phyloP scores from a whole-genome alignment of 2,329 filamentous ascomycete species.

The Diaporthe citrichinensis region DNA sequence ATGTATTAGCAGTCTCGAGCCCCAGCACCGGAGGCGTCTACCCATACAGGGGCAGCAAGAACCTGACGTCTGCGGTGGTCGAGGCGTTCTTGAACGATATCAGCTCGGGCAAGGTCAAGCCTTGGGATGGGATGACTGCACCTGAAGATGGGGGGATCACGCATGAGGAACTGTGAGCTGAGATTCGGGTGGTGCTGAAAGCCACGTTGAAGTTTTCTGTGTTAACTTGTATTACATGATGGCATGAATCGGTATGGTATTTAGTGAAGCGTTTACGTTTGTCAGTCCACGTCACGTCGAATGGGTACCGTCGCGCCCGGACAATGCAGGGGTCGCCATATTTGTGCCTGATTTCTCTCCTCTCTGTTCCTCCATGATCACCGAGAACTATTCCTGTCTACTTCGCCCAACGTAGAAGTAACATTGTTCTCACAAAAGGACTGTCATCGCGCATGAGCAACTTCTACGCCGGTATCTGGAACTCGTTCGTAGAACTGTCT shows the following conservation, averaged over 20 bases:
- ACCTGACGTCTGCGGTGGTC: slow-evolving; percentile 53
- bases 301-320: not conserved
- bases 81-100: slow-evolving; percentile 62
- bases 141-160: slow-evolving; percentile 17
- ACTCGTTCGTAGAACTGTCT: not conserved
- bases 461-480: not conserved
- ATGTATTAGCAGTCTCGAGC: slow-evolving; percentile 60
- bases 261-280: not conserved
- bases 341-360: no score
- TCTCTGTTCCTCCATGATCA: not conserved
- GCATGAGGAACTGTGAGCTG: slow-evolving; percentile 43
- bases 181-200: not conserved
- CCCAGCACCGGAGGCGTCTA: slow-evolving; percentile 60
- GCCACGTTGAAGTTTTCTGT: no score
- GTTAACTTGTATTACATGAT: no score
- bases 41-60: slow-evolving; percentile 50
- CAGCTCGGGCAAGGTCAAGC: slow-evolving; percentile 56
- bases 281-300: not conserved
- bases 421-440: not conserved
- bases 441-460: not conserved
- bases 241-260: no score
- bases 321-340: no score
- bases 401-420: not conserved
- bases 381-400: not conserved
- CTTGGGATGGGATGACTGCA: slow-evolving; percentile 49